These are phyloP conservation scores for Penicillium verrucosum DNA, from an alignment of 2,329 filamentous ascomycete species.

Conservation along the genomic window DNA sequence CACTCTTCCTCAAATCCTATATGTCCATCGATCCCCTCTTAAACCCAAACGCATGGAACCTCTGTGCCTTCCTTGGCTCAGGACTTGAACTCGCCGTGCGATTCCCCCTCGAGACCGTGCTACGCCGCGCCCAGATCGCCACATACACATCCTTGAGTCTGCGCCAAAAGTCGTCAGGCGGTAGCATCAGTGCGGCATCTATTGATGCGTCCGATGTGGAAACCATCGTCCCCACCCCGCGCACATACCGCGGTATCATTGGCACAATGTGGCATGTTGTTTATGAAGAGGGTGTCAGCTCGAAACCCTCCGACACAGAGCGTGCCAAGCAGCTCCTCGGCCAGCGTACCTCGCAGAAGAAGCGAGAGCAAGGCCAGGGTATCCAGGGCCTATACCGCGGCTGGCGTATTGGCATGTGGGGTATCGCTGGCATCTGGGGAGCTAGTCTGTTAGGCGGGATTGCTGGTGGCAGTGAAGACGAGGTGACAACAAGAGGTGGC, in stretches of 20 bases:
- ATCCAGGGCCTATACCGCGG: constrained; percentile 56
- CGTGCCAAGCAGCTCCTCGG: constrained; percentile 34
- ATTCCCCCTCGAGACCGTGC: constrained; percentile 85
- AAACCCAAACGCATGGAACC: constrained; percentile 75
- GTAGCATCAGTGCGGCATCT: constrained; percentile 20
- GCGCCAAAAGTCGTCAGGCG: constrained; percentile 32
- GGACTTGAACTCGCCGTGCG: constrained; percentile 78
- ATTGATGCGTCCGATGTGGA: constrained; percentile 48
- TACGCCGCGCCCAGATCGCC: constrained; percentile 81
- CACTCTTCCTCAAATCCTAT: constrained; percentile 79
- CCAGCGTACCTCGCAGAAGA: constrained; percentile 40
- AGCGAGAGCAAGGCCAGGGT: constrained; percentile 53
- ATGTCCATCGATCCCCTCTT: constrained; percentile 77
- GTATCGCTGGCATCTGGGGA: constrained; percentile 55
- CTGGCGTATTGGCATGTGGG: constrained; percentile 57
- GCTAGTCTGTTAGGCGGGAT: constrained; percentile 44
- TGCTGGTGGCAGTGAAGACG: constrained; percentile 37
- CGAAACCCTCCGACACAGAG: constrained; percentile 46
- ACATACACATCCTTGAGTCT: constrained; percentile 60
- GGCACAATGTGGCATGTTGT: constrained; percentile 88
- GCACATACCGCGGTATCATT: constrained; percentile 79
- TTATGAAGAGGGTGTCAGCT: constrained; percentile 68
- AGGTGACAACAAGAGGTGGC: constrained; percentile 26
- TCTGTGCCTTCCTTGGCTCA: constrained; percentile 78
- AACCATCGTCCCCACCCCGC: constrained; percentile 71